These are phyloP conservation scores for Plasmopara muralis DNA, from an alignment of 352 stramenopile species.

Conservation along the genomic window DNA sequence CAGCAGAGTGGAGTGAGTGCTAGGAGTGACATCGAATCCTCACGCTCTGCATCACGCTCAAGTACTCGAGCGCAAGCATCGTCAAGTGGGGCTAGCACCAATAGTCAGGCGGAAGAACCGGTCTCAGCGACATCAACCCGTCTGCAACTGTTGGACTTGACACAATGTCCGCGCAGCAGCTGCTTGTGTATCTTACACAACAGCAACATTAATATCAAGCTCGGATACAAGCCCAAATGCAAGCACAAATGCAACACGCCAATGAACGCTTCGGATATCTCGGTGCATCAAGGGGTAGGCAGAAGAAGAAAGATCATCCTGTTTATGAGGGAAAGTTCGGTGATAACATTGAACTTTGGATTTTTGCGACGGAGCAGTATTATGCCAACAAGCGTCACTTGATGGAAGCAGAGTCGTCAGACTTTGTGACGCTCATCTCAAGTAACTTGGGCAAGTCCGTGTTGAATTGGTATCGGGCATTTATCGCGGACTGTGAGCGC, in stretches of 20 bases:
- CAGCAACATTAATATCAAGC: constrained; percentile 12
- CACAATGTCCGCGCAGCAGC: constrained; percentile 9
- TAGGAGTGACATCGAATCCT: background rate
- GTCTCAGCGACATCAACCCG: background rate
- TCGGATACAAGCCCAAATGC: constrained; percentile 3
- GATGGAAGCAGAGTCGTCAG: too few species aligned
- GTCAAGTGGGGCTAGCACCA: background rate
- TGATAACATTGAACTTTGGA: too few species aligned
- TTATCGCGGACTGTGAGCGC: background rate
- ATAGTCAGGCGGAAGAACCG: background rate
- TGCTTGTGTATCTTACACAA: constrained; percentile 9
- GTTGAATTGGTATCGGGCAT: background rate
- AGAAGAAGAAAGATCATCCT: background rate
- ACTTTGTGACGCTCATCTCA: too few species aligned
- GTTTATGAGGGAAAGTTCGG: too few species aligned
- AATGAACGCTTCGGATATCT: too few species aligned
- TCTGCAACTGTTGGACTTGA: background rate
- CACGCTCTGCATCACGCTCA: background rate
- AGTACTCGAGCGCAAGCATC: background rate
- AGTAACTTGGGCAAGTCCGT: background rate
- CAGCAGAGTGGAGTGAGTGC: constrained; percentile 1
- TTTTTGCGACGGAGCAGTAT: too few species aligned
- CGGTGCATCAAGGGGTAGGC: too few species aligned
- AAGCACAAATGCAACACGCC: too few species aligned
- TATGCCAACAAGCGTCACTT: background rate